phyloP scores from a whole-genome alignment of 352 stramenopile genomes.

The Peronospora tabacina region DNA sequence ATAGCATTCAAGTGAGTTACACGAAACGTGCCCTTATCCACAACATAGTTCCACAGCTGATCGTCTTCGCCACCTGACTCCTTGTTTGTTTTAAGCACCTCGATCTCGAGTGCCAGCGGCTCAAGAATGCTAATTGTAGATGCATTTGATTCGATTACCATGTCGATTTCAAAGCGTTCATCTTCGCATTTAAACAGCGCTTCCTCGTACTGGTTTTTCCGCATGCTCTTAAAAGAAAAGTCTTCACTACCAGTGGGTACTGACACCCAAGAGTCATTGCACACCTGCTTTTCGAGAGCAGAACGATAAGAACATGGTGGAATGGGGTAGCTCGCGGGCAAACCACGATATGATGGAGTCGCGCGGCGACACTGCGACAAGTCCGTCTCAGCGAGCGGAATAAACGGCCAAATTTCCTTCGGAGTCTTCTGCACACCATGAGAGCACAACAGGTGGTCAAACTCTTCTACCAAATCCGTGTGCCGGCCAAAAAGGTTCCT shows the following conservation, averaged over 20 bases:
- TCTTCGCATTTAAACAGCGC: slow-evolving; percentile 98
- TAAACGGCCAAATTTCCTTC: slow-evolving; percentile 88
- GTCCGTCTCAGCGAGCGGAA: slow-evolving; percentile 88
- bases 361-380: slow-evolving; percentile 84
- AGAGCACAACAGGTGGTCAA: slow-evolving; percentile 60
- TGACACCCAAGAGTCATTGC: slow-evolving; percentile 96
- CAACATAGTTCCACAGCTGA: slow-evolving; percentile 82
- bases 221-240: slow-evolving; percentile 98
- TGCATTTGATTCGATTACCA: slow-evolving; percentile 95
- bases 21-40: slow-evolving; percentile 93
- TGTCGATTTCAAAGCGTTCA: slow-evolving; percentile 91
- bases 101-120: slow-evolving; percentile 93
- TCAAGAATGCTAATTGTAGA: slow-evolving; percentile 93
- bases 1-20: slow-evolving; percentile 97
- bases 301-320: slow-evolving; percentile 94
- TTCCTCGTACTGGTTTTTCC: slow-evolving; percentile 99
- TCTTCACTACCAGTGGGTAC: slow-evolving; percentile 98
- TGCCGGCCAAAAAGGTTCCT: slow-evolving; percentile 85
- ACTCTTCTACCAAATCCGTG: slow-evolving; percentile 77
- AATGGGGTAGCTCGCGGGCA: slow-evolving; percentile 96
- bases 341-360: slow-evolving; percentile 95
- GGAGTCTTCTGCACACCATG: slow-evolving; percentile 74
- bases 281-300: slow-evolving; percentile 86
- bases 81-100: slow-evolving; percentile 66
- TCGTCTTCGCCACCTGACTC: slow-evolving; percentile 55